These are phyloP conservation scores for Botryotinia convoluta DNA, from an alignment of 2,329 filamentous ascomycete genomes.

Conservation along the genomic window DNA sequence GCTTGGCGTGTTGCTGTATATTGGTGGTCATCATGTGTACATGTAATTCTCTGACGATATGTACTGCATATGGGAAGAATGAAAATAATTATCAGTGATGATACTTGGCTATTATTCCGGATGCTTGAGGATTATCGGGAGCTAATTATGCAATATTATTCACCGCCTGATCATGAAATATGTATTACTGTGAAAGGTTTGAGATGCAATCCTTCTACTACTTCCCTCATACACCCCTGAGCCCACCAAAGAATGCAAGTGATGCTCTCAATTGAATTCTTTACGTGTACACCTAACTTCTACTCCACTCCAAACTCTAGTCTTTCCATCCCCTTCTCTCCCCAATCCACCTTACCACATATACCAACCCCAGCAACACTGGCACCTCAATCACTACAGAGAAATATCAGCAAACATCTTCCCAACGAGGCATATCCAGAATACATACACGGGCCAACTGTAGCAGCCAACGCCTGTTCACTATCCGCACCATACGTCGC, in stretches of 20 bases:
- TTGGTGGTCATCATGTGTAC: background rate
- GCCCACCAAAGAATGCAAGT: background rate
- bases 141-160: background rate
- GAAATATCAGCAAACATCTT: background rate
- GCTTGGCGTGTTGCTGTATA: background rate
- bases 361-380: constrained; percentile 74
- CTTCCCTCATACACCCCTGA: background rate
- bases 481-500: constrained; percentile 75
- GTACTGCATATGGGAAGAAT: background rate
- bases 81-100: background rate
- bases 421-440: background rate
- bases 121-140: background rate
- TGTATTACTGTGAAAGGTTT: background rate
- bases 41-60: background rate
- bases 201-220: background rate
- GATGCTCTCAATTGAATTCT: background rate
- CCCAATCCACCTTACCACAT: constrained; percentile 62
- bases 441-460: constrained; percentile 63
- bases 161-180: background rate
- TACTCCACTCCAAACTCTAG: constrained; percentile 17
- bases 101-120: background rate
- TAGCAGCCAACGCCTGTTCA: constrained; percentile 76
- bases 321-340: constrained; percentile 43
- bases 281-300: background rate
- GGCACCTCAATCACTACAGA: constrained; percentile 72